Conservation (phyloP, 768 basidiomycete genomes). For the Lactifluus pinguis region DNA sequence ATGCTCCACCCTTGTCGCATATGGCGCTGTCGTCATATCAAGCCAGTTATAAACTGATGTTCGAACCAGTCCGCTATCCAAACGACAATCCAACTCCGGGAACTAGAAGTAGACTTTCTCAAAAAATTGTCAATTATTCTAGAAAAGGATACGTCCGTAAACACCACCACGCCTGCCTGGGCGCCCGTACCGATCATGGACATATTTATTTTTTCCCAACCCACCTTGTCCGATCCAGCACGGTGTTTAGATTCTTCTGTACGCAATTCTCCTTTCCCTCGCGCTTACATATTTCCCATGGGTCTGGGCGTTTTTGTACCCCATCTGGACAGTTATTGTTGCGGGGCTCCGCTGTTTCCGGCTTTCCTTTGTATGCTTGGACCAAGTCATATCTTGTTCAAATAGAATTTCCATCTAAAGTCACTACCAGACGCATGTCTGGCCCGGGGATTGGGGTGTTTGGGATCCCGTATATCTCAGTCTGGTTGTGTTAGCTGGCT, state of each 20-base stretch:
- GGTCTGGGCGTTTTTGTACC: not conserved
- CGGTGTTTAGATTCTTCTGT: not conserved
- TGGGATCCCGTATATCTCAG: not conserved
- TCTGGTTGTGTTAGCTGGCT: not conserved
- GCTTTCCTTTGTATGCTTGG: not conserved
- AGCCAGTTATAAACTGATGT: not conserved
- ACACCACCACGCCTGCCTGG: not conserved
- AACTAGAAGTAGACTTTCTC: not conserved
- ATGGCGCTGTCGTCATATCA: not conserved
- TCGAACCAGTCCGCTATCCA: slow-evolving; percentile 4
- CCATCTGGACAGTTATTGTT: not conserved
- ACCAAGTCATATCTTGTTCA: not conserved
- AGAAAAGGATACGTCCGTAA: not conserved
- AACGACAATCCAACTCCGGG: not conserved
- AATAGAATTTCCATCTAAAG: not conserved
- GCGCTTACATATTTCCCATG: not conserved
- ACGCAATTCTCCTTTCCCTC: not conserved
- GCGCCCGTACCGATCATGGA: not conserved
- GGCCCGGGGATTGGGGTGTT: not conserved
- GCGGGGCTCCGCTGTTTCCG: too few species aligned
- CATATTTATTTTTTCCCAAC: not conserved
- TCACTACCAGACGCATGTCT: not conserved
- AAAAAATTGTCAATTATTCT: not conserved
- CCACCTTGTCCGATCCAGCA: not conserved
- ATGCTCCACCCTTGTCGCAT: not conserved